Evolutionary conservation across 306 rosid species (phyloP).

Genomic region (Trichosanthes truncata): DNA sequence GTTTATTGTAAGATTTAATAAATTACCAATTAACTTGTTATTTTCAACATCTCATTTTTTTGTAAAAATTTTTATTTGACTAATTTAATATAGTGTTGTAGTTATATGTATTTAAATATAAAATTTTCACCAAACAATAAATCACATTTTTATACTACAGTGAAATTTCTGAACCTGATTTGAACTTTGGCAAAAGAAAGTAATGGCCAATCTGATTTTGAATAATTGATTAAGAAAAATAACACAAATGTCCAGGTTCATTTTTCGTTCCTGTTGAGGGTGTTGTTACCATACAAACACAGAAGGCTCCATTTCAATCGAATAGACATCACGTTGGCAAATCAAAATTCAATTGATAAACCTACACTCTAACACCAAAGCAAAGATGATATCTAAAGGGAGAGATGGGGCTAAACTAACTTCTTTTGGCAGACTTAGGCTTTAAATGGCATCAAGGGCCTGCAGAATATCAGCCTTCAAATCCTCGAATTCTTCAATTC

Average conservation of each 20-base stretch:
- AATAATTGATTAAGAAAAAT: not conserved
- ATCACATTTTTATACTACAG: no score
- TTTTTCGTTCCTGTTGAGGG: not conserved
- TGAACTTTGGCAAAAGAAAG: not conserved
- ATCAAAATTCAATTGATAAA: constrained; percentile 1
- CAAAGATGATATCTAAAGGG: not conserved
- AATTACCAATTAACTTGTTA: no score
- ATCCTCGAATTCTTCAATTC: constrained; percentile 68
- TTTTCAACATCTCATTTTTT: no score
- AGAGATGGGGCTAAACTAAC: not conserved
- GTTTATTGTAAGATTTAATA: no score
- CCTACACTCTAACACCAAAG: not conserved
- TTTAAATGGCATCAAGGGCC: constrained; percentile 51
- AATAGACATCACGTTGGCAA: not conserved
- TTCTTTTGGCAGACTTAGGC: not conserved
- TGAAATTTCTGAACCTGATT: no score
- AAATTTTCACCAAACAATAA: no score
- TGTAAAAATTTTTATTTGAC: no score
- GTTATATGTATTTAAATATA: no score
- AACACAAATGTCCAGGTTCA: not conserved
- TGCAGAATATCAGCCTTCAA: constrained; percentile 59
- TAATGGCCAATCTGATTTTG: not conserved
- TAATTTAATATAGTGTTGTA: no score
- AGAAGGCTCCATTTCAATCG: not conserved
- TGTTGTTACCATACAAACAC: not conserved